Conservation (phyloP, 2,329 filamentous ascomycete genomes). For the Neofusicoccum umdonicola region DNA sequence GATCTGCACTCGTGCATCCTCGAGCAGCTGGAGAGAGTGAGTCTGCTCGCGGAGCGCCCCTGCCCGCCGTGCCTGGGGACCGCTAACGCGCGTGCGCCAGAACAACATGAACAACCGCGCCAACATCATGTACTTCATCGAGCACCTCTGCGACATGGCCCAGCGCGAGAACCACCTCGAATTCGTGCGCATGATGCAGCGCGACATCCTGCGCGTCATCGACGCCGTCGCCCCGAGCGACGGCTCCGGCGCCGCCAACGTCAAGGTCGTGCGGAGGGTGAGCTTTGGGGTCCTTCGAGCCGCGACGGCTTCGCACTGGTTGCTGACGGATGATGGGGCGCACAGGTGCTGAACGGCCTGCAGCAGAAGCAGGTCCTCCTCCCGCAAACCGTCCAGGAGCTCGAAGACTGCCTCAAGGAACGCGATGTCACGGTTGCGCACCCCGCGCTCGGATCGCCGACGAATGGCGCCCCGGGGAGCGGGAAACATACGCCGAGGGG, state of each 20-base stretch:
- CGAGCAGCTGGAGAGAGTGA: conserved; percentile 83
- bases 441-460: conserved; percentile 26
- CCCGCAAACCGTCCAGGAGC: conserved; percentile 71
- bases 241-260: conserved; percentile 85
- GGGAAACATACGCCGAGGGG: conserved; percentile 13
- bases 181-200: conserved; percentile 91
- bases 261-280: conserved; percentile 86
- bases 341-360: conserved; percentile 65
- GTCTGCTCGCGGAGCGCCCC: neutral
- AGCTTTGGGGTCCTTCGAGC: conserved; percentile 22
- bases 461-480: conserved; percentile 19
- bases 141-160: conserved; percentile 86
- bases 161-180: conserved; percentile 71
- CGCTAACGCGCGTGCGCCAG: conserved; percentile 38
- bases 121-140: conserved; percentile 99
- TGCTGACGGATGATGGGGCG: neutral
- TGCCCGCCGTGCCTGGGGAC: no score
- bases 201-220: conserved; percentile 87
- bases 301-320: neutral
- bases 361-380: conserved; percentile 70
- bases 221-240: conserved; percentile 87
- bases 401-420: conserved; percentile 79
- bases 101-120: conserved; percentile 96
- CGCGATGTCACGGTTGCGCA: conserved; percentile 55
- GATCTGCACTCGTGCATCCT: conserved; percentile 96